Evolutionary conservation across 2,329 filamentous ascomycete genomes (phyloP), one percentile per base, ranked within the genome.

Genomic region (Cadophora malorum): DNA sequence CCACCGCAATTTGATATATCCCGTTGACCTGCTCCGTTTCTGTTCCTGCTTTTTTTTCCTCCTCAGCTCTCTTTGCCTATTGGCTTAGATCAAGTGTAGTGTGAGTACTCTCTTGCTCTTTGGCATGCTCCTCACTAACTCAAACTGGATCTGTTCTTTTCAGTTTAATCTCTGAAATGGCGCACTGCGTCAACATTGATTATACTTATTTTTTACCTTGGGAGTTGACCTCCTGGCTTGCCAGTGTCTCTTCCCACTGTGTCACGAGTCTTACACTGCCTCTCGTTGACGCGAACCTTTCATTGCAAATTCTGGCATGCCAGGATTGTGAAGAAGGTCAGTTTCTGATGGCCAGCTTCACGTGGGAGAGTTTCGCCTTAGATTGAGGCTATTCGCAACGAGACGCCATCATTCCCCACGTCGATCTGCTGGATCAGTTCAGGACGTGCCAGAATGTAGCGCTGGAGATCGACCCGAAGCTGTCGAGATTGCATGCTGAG

Each of bases 91-190:
- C 91, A 93, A 92, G 90, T 93, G 52, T 55, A 55, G 52, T 55
- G 52, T 55, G 25, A 55, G 52, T 31, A 55, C 28, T 10, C 25
- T n/a, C 28, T 33, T 33, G 6, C 52, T 3, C 52, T n/a, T 33
- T 4, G 14, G 9, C 1, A 2, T n/a, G 19, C 4, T 31, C 3
- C 31, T n/a, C n/a, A n/a, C 28, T 55, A n/a, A 55, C 52, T 33
- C 4, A 9, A 7, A 49, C 2, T 33, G 6, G 52, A 67, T 69
- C 90, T 93, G 91, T 94, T 94, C 91, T 94, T 93, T 91, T 93
- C 90, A 94, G 91, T 93, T 94, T 94, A 94, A 94, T 93, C 90
- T 91, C 91, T 94, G 91, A 91, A 92, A 93, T 86, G 85, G 84
- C 6, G 85, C 88, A 87, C 91, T 85, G 71, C 88, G 84, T 83